Conservation (phyloP, 176 grass and related monocot species). For the Oryza nivara region DNA sequence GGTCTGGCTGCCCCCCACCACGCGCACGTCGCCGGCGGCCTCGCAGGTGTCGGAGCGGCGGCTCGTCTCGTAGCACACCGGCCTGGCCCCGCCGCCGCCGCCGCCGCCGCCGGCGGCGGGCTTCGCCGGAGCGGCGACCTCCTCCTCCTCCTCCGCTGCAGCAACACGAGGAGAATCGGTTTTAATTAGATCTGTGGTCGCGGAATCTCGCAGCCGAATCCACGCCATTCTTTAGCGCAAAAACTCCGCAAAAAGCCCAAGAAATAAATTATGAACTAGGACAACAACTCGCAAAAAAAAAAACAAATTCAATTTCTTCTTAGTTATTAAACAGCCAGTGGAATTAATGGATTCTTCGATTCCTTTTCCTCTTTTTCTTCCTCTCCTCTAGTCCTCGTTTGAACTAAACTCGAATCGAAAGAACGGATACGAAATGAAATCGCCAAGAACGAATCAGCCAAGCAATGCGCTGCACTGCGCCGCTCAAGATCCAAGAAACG, state of each 20-base stretch:
- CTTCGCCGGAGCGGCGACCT: background rate
- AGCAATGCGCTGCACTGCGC: background rate
- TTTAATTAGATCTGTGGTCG: slow-evolving; percentile 50
- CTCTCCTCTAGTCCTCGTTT: background rate
- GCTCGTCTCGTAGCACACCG: slow-evolving; percentile 61
- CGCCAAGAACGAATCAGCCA: background rate
- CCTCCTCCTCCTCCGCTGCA: slow-evolving; percentile 8
- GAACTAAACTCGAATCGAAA: slow-evolving; percentile 18
- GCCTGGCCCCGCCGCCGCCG: background rate
- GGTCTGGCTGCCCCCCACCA: slow-evolving; percentile 37
- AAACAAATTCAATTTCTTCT: background rate
- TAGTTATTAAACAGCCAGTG: background rate
- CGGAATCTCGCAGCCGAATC: background rate
- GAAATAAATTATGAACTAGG: background rate
- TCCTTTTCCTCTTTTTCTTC: background rate
- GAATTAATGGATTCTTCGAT: slow-evolving; percentile 31
- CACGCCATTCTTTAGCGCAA: background rate
- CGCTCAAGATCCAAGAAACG: slow-evolving; percentile 26
- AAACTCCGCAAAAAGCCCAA: background rate
- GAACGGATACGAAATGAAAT: slow-evolving; percentile 9
- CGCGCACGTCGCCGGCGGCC: slow-evolving; percentile 59
- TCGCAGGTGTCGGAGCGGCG: slow-evolving; percentile 65
- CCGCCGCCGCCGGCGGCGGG: background rate
- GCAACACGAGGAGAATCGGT: slow-evolving; percentile 7
- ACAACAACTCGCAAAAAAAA: background rate